Evolutionary conservation across 2,329 filamentous ascomycete genomes (phyloP), one percentile per base, ranked within the genome.

Genomic region (Clonostachys sp.): DNA sequence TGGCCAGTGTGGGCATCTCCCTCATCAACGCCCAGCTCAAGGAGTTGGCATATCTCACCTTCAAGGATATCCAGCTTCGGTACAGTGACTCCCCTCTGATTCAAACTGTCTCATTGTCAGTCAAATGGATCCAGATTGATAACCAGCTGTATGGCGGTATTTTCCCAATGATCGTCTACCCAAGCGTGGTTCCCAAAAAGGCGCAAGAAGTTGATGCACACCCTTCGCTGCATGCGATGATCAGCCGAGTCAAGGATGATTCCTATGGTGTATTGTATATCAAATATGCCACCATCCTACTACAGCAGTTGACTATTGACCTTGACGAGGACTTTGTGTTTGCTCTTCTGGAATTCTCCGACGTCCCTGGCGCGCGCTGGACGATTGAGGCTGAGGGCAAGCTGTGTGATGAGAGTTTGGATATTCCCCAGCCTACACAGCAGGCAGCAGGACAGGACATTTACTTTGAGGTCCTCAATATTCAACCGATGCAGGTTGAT

Each of bases 101-200:
- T 61, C 94, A 99, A 67, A 97, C 91, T 1, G 70, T 96, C 51
- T 92, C 89, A 43, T 75, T 94, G 45, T 89, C 90, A 0, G 86
- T 97, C 63, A 97, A 99, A 66, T 99, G 95, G 95, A 94, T 99
- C 30, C 94, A 99, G 67, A 89, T 99, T 57, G 94, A 99, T 68
- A 99, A 99, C 58, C 94, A 99, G 66, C 81, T 99, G 13, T 99
- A 99, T 60, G 95, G 95, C 30, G 94, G 95, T 24, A 91, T 99
- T 56, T 99, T 99, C 76, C 94, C 94, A 0, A 95, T 99, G 70
- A 83, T 99, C 33, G 76, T 99, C 48, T 99, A 99, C 63, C 94
- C 94, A 6, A 96, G 91, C 67, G 94, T 99, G 10, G 94, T 99
- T 14, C 92, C 94, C 1, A 97, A 97, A 77, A 94, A 91, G 54